Percentiles rank a stretch among this genome's conserved stretches.
Conservation (phyloP, 2,329 filamentous ascomycete species). For the Claviceps lovelessii region DNA sequence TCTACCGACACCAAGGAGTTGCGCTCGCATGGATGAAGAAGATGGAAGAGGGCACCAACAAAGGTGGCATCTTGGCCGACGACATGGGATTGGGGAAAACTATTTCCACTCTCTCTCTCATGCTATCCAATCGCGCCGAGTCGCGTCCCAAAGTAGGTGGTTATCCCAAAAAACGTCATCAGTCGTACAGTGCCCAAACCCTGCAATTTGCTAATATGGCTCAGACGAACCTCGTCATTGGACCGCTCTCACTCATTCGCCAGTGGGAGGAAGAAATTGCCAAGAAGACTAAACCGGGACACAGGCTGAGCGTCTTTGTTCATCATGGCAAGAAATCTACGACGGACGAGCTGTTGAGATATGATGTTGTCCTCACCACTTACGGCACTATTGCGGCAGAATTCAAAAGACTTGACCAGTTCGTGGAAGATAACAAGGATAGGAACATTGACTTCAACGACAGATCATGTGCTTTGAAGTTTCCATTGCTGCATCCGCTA, state of each 20-base stretch:
- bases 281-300: constrained; percentile 46
- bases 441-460: constrained; percentile 23
- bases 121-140: constrained; percentile 50
- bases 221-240: constrained; percentile 71
- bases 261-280: constrained; percentile 77
- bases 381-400: constrained; percentile 58
- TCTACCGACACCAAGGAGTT: constrained; percentile 74
- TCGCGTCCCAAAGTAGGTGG: constrained; percentile 21
- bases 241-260: constrained; percentile 62
- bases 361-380: constrained; percentile 71
- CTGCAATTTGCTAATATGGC: constrained; percentile 16
- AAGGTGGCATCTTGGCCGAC: constrained; percentile 81
- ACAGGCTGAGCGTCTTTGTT: constrained; percentile 51
- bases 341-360: constrained; percentile 45
- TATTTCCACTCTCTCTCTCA: constrained; percentile 66
- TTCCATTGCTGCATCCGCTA: constrained; percentile 46
- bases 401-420: constrained; percentile 47
- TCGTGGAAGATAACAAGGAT: constrained; percentile 33
- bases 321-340: constrained; percentile 56
- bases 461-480: constrained; percentile 21
- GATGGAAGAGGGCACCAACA: constrained; percentile 64
- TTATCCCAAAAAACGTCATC: background rate
- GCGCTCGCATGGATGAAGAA: constrained; percentile 71
- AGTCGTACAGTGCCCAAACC: constrained; percentile 14
- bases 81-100: constrained; percentile 93